These are phyloP conservation scores for Prunus dulcis DNA, from an alignment of 306 rosid genomes.

Conservation along the genomic window DNA sequence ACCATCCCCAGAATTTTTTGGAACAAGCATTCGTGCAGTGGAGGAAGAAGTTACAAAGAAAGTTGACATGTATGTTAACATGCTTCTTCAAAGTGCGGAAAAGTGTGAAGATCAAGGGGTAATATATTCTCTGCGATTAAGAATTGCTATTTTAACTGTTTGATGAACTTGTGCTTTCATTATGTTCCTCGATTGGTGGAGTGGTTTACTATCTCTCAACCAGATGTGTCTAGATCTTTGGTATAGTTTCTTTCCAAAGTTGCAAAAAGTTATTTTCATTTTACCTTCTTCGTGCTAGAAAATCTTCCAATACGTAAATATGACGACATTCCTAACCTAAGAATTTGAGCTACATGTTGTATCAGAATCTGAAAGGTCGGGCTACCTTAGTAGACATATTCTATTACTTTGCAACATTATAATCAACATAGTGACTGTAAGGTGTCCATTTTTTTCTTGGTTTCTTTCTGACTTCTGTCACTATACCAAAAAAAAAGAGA, in stretches of 20 bases:
- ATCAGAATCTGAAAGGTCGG: background rate
- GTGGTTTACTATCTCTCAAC: background rate
- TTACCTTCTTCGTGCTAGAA: background rate
- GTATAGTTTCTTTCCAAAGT: background rate
- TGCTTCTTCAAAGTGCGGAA: constrained; percentile 50
- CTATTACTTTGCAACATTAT: background rate
- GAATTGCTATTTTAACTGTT: background rate
- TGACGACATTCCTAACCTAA: background rate
- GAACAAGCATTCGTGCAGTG: constrained; percentile 53
- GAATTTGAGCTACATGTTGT: background rate
- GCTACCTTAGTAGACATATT: background rate
- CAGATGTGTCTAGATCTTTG: background rate
- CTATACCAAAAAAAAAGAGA: background rate
- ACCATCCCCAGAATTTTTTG: constrained; percentile 56
- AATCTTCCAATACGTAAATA: background rate
- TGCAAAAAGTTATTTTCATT: background rate
- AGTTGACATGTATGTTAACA: constrained; percentile 54
- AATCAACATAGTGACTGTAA: background rate
- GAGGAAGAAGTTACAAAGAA: constrained; percentile 75
- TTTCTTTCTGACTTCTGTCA: too few relatives aligned
- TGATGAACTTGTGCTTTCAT: background rate
- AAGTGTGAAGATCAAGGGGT: constrained; percentile 57
- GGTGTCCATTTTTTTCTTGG: background rate
- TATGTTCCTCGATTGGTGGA: background rate
- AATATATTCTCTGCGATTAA: constrained; percentile 16